These are phyloP conservation scores for Lodderomyces pseudojiufengensis DNA, from an alignment of 1,139 yeast species.

Conservation along the genomic window DNA sequence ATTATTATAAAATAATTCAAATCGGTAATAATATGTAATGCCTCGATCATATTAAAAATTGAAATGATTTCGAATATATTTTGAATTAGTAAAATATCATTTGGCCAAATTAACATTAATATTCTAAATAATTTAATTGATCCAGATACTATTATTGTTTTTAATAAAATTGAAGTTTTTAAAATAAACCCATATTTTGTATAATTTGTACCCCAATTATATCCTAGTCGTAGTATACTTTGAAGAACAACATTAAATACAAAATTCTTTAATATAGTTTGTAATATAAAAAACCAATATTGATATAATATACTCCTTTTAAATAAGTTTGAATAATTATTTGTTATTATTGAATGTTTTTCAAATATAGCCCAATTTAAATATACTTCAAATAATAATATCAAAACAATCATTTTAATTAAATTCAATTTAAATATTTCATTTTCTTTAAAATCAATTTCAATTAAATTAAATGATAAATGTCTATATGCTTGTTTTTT, in stretches of 20 bases:
- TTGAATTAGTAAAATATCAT: constrained; percentile 71
- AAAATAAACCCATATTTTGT: constrained; percentile 18
- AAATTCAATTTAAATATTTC: constrained; percentile 14
- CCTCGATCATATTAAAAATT: constrained; percentile 61
- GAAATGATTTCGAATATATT: constrained; percentile 60
- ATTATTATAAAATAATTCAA: neutral
- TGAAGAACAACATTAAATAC: constrained; percentile 53
- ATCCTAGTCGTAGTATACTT: constrained; percentile 28
- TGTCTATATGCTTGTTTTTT: constrained; percentile 92
- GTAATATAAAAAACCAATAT: constrained; percentile 61
- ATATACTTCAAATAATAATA: constrained; percentile 85
- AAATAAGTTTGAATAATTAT: constrained; percentile 17
- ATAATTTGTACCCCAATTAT: constrained; percentile 24
- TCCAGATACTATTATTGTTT: constrained; percentile 70
- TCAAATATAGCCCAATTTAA: constrained; percentile 91
- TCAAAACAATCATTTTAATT: constrained; percentile 55
- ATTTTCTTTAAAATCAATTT: constrained; percentile 17
- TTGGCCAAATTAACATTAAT: constrained; percentile 95
- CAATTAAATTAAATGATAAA: constrained; percentile 72
- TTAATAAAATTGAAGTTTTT: constrained; percentile 44
- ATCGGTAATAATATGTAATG: constrained; percentile 46
- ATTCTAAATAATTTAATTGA: constrained; percentile 84
- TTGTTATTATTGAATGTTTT: constrained; percentile 21
- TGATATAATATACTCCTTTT: constrained; percentile 50
- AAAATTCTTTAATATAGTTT: constrained; percentile 58